Evolutionary conservation across 192 early-diverging fungal genomes (phyloP).

Genomic region (Paraglomus occultum): DNA sequence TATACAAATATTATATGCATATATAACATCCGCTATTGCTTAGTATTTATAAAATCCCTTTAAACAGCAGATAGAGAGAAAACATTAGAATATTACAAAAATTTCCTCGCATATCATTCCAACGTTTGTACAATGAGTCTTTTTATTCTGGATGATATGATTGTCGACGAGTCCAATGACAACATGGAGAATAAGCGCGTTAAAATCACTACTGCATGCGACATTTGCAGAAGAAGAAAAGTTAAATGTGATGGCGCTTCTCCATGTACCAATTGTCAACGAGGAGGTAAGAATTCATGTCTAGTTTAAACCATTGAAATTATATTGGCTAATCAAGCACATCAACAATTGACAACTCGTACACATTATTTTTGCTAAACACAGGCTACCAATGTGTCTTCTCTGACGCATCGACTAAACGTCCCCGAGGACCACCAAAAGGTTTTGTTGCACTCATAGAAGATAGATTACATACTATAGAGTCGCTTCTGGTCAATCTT

Average conservation of each 20-base stretch:
- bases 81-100: no score
- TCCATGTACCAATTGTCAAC: constrained; percentile 36
- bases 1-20: no score
- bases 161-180: constrained; percentile 24
- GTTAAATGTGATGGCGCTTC: constrained; percentile 46
- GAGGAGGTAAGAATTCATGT: constrained; percentile 15
- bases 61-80: no score
- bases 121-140: no score
- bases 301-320: not conserved
- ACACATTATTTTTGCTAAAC: not conserved
- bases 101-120: no score
- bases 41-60: no score
- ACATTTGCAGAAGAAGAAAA: constrained; percentile 43
- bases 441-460: constrained; percentile 70
- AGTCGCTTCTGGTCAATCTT: constrained; percentile 52
- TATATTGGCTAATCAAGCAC: not conserved
- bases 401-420: constrained; percentile 21
- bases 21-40: no score
- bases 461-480: constrained; percentile 48
- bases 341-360: not conserved
- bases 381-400: constrained; percentile 28
- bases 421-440: constrained; percentile 53
- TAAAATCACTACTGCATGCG: constrained; percentile 45
- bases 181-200: constrained; percentile 36
- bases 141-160: constrained; percentile 2